phyloP scores from a whole-genome alignment of 306 rosid species.

The Oxytropis ochrocephala region DNA sequence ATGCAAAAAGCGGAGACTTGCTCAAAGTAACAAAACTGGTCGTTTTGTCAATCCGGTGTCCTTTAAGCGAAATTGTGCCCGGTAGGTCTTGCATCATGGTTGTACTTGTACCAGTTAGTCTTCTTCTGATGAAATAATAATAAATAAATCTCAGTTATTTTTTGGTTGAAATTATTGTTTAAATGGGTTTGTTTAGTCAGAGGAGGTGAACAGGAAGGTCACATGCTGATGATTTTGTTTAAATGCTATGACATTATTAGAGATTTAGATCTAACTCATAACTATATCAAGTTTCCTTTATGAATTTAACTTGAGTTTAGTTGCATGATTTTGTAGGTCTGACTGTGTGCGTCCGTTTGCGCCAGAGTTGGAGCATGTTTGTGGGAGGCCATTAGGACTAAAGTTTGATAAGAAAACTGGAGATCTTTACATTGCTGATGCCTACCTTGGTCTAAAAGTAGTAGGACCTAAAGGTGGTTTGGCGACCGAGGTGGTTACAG shows the following conservation, averaged over 20 bases:
- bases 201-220: not conserved
- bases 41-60: no score
- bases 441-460: slow-evolving; percentile 78
- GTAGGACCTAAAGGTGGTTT: slow-evolving; percentile 84
- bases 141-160: not conserved
- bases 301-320: not conserved
- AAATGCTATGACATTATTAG: not conserved
- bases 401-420: slow-evolving; percentile 69
- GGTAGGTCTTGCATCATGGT: not conserved
- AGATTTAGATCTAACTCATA: not conserved
- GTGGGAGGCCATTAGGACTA: slow-evolving; percentile 89
- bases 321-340: slow-evolving; percentile 42
- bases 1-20: no score
- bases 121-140: not conserved
- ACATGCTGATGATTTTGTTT: slow-evolving; percentile 6
- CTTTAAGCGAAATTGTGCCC: no score
- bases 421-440: slow-evolving; percentile 84
- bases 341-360: slow-evolving; percentile 68
- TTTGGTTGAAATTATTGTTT: not conserved
- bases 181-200: not conserved
- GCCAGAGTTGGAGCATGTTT: slow-evolving; percentile 75
- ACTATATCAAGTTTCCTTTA: not conserved
- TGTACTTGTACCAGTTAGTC: not conserved
- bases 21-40: no score
- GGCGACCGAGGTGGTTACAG: slow-evolving; percentile 56